A percentile compares a stretch with the other conserved stretches of the same genome.
These are phyloP conservation scores for Pyronema omphalodes DNA, from an alignment of 495 filamentous ascomycete species.

Conservation along the genomic window DNA sequence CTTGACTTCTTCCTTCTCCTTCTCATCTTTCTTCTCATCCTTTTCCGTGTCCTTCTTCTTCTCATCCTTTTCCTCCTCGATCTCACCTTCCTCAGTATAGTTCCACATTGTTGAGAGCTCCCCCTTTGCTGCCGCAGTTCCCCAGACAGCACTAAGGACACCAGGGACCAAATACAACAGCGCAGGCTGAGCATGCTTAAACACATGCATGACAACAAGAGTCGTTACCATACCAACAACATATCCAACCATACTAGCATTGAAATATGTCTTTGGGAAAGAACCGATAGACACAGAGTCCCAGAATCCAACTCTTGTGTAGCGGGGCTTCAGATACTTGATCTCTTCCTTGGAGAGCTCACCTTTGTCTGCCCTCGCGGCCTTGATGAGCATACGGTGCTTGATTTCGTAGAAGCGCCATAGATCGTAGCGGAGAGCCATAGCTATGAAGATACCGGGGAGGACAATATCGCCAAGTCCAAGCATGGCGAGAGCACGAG, in stretches of 20 bases:
- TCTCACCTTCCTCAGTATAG: slow-evolving; percentile 49
- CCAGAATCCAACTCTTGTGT: slow-evolving; percentile 55
- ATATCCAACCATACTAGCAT: slow-evolving; percentile 61
- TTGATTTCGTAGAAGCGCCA: slow-evolving; percentile 26
- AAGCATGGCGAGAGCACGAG: slow-evolving; percentile 51
- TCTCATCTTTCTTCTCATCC: slow-evolving; percentile 16
- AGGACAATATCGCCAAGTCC: slow-evolving; percentile 86
- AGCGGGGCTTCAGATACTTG: slow-evolving; percentile 25
- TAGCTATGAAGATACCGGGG: slow-evolving; percentile 79
- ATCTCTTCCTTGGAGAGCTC: slow-evolving; percentile 14
- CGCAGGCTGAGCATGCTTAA: slow-evolving; percentile 70
- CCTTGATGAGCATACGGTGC: slow-evolving; percentile 10
- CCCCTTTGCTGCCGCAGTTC: slow-evolving; percentile 51
- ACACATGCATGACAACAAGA: slow-evolving; percentile 56
- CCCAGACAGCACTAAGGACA: slow-evolving; percentile 57
- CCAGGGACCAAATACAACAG: slow-evolving; percentile 84
- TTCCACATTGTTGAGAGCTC: slow-evolving; percentile 59
- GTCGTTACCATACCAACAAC: slow-evolving; percentile 60
- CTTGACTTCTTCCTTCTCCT: slow-evolving; percentile 4
- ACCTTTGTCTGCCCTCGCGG: background rate
- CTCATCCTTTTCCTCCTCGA: background rate
- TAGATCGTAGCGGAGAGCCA: slow-evolving; percentile 79
- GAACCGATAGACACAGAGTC: slow-evolving; percentile 28
- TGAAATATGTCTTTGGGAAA: slow-evolving; percentile 83
- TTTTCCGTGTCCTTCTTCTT: slow-evolving; percentile 17